phyloP scores from a whole-genome alignment of 306 rosid genomes.

The Dryas octopetala region DNA sequence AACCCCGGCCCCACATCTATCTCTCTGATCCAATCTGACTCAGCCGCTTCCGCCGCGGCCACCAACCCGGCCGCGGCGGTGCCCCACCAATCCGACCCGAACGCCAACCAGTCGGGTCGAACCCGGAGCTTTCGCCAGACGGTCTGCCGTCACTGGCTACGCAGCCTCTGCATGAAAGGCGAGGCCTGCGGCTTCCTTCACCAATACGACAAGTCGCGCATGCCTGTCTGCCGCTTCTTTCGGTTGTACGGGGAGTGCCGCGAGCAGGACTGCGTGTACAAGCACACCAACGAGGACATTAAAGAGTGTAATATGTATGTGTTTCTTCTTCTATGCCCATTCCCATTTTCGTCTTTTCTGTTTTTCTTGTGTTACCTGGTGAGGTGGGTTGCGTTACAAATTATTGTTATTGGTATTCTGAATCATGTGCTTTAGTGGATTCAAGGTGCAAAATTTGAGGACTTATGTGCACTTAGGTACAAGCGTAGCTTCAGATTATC shows the following conservation, averaged over 20 bases:
- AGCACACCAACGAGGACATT: conserved; percentile 96
- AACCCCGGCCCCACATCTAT: conserved; percentile 42
- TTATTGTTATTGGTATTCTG: neutral
- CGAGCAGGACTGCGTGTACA: conserved; percentile 96
- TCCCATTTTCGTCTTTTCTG: neutral
- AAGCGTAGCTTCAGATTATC: too few species aligned
- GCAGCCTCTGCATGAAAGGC: conserved; percentile 94
- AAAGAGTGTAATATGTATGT: conserved; percentile 97
- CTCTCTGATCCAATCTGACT: conserved; percentile 46
- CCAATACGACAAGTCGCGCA: conserved; percentile 92
- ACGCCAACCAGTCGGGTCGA: conserved; percentile 39
- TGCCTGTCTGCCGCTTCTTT: conserved; percentile 96
- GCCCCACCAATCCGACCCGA: conserved; percentile 3
- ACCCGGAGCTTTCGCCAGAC: conserved; percentile 90
- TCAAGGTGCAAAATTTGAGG: neutral
- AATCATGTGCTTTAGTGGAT: neutral
- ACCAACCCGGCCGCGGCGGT: conserved; percentile 22
- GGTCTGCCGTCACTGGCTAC: conserved; percentile 97
- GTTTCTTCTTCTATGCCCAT: neutral
- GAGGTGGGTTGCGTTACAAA: neutral
- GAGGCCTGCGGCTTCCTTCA: conserved; percentile 98
- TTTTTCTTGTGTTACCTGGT: neutral
- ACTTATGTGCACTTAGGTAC: too few species aligned
- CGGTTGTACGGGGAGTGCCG: conserved; percentile 93
- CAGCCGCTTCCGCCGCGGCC: conserved; percentile 21